Evolutionary conservation across 2,329 filamentous ascomycete species (phyloP).

Genomic region (Apiospora hydei): DNA sequence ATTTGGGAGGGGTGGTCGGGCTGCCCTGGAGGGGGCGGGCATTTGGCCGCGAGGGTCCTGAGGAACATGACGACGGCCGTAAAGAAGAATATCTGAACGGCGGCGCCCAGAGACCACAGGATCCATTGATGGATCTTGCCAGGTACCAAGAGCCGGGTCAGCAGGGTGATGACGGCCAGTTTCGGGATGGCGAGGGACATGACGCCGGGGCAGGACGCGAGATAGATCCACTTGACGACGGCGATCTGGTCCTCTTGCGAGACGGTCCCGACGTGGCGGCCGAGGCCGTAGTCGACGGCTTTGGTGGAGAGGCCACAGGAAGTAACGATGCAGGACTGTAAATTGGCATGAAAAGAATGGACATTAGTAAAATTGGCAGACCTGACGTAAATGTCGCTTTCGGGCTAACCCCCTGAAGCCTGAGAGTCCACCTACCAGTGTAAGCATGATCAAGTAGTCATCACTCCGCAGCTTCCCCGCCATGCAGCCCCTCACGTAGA

Average conservation of each 20-base stretch:
- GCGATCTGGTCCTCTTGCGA: slow-evolving; percentile 30
- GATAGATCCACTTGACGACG: slow-evolving; percentile 36
- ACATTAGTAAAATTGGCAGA: background rate
- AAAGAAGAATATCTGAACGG: background rate
- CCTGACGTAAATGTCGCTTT: too few relatives aligned
- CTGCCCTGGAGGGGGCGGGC: too few relatives aligned
- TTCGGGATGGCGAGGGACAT: slow-evolving; percentile 40
- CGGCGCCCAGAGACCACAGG: slow-evolving; percentile 29
- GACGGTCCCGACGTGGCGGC: slow-evolving; percentile 38
- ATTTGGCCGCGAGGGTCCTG: background rate
- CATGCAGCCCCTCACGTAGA: slow-evolving; percentile 41
- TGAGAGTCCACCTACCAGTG: slow-evolving; percentile 39
- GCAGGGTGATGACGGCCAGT: slow-evolving; percentile 37
- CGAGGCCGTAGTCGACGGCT: slow-evolving; percentile 37
- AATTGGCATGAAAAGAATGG: background rate
- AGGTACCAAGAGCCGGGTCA: slow-evolving; percentile 38
- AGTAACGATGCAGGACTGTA: background rate
- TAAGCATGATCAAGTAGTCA: slow-evolving; percentile 46
- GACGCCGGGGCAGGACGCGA: slow-evolving; percentile 39
- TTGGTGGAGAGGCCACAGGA: background rate
- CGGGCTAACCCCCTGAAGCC: background rate
- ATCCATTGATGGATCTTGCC: slow-evolving; percentile 31
- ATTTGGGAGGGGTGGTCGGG: background rate
- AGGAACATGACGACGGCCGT: background rate
- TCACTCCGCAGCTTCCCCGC: slow-evolving; percentile 44